These are phyloP conservation scores for Saturnispora halmiae DNA, from an alignment of 805 yeast genomes.

Conservation along the genomic window DNA sequence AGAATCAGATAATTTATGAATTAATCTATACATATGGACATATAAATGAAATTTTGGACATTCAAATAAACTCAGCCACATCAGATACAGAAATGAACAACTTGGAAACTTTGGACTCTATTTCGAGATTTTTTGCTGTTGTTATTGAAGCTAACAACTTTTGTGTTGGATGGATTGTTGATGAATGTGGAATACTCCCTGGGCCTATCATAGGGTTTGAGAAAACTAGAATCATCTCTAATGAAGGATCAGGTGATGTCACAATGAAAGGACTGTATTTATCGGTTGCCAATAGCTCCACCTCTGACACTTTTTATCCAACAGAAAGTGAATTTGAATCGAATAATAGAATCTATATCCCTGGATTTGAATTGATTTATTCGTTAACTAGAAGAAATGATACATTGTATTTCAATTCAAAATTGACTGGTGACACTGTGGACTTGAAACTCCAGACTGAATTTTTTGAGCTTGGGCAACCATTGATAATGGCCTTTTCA, in stretches of 20 bases:
- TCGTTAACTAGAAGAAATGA: conserved; percentile 22
- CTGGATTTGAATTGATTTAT: conserved; percentile 55
- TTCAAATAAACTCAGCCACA: background rate
- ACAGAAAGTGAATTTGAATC: conserved; percentile 36
- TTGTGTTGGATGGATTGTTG: conserved; percentile 74
- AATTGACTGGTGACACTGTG: conserved; percentile 57
- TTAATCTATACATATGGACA: conserved; percentile 17
- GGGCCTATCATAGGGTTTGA: conserved; percentile 80
- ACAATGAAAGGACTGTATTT: conserved; percentile 61
- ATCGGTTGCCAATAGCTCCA: conserved; percentile 58
- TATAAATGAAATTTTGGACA: conserved; percentile 2
- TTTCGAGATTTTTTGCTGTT: conserved; percentile 38
- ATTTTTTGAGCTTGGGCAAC: conserved; percentile 46
- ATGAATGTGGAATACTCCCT: conserved; percentile 31
- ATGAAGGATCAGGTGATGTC: conserved; percentile 54
- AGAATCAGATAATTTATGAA: conserved; percentile 33
- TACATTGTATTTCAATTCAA: conserved; percentile 31
- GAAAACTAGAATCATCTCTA: conserved; percentile 55
- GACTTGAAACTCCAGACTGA: conserved; percentile 57
- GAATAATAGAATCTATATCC: conserved; percentile 57
- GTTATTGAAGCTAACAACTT: conserved; percentile 54
- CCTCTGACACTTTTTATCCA: conserved; percentile 39
- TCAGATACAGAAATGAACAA: conserved; percentile 3
- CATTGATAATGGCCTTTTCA: conserved; percentile 38
- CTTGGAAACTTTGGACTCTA: conserved; percentile 14